Conservation (phyloP, 441 rosid genomes). For the Erodium trifolium region DNA sequence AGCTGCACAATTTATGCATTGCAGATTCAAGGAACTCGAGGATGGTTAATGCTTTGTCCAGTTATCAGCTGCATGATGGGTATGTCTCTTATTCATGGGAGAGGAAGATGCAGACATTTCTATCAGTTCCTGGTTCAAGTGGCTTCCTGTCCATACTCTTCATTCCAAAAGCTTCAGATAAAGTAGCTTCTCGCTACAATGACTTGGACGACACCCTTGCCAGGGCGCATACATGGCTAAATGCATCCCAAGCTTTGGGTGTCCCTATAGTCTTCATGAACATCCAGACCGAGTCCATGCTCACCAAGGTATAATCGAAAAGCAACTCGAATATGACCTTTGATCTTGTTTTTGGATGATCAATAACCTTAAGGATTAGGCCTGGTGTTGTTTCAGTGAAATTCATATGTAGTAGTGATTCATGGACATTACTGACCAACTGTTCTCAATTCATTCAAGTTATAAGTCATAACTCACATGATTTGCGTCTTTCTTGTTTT, state of each 20-base stretch:
- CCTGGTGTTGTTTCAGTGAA: no score
- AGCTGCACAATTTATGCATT: neutral
- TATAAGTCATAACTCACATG: no score
- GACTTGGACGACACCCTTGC: conserved; percentile 92
- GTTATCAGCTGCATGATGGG: conserved; percentile 78
- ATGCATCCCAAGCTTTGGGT: conserved; percentile 68
- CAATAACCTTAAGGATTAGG: neutral
- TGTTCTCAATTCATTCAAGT: no score
- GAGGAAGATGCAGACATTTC: conserved; percentile 51
- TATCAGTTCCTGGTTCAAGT: conserved; percentile 67
- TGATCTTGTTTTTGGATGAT: neutral
- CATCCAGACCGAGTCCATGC: conserved; percentile 83
- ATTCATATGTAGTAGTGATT: no score
- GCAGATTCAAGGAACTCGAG: conserved; percentile 72
- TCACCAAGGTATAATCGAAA: conserved; percentile 57
- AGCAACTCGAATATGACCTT: neutral
- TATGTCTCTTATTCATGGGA: conserved; percentile 86
- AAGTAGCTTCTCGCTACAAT: conserved; percentile 66
- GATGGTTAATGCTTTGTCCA: conserved; percentile 59
- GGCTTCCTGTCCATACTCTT: conserved; percentile 71
- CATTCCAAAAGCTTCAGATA: conserved; percentile 80
- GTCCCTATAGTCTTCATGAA: conserved; percentile 82
- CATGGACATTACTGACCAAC: no score
- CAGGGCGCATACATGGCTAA: conserved; percentile 81
- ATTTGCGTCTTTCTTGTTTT: neutral